Conservation (phyloP, 192 early-diverging fungal species). For the Rhizophagus clarus region DNA sequence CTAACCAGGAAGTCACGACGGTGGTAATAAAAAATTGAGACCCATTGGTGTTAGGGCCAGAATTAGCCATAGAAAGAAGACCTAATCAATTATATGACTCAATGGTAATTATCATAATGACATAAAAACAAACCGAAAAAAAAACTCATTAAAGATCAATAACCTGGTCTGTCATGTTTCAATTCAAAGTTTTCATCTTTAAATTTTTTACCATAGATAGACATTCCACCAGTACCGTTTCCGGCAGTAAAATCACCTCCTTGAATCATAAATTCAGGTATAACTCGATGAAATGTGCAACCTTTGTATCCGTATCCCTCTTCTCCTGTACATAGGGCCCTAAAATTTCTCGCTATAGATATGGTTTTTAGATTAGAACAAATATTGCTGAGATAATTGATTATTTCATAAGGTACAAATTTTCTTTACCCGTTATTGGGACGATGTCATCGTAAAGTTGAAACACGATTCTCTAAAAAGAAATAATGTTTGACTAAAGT, state of each 20-base stretch:
- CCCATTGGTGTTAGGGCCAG: constrained; percentile 83
- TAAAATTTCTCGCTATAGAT: constrained; percentile 91
- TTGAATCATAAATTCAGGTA: constrained; percentile 82
- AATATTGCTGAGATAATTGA: background rate
- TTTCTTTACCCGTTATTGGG: constrained; percentile 53
- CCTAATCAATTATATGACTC: constrained; percentile 26
- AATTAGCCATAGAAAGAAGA: constrained; percentile 87
- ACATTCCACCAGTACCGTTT: constrained; percentile 90
- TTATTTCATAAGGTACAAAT: background rate
- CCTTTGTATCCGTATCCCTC: constrained; percentile 82
- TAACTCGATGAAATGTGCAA: constrained; percentile 83
- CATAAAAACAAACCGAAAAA: background rate
- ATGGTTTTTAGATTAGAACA: background rate
- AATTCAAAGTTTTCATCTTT: constrained; percentile 67
- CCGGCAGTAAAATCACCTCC: constrained; percentile 84
- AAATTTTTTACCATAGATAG: constrained; percentile 84
- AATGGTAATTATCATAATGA: background rate
- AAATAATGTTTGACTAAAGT: constrained; percentile 28
- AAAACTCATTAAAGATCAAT: constrained; percentile 24
- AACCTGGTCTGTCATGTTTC: constrained; percentile 52
- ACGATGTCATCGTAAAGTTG: constrained; percentile 67
- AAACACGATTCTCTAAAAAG: constrained; percentile 54
- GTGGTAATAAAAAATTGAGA: constrained; percentile 93
- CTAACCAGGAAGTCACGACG: constrained; percentile 79
- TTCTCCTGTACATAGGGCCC: constrained; percentile 95